Evolutionary conservation across 352 stramenopile species (phyloP).

Genomic region (Phytophthora sp.): DNA sequence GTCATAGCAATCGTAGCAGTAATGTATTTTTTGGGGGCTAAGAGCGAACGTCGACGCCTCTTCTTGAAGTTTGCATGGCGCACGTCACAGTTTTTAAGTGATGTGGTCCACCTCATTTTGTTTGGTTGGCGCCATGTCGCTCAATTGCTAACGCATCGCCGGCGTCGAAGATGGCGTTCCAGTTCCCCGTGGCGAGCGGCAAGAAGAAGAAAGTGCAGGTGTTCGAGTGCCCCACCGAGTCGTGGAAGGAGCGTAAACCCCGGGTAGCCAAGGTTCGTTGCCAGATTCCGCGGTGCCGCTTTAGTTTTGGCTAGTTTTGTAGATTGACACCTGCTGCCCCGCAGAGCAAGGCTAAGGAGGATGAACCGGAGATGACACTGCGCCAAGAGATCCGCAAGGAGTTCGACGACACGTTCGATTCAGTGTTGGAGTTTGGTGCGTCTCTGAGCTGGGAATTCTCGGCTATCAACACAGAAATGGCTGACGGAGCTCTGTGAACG

Average conservation of each 20-base stretch:
- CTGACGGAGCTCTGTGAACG: too few species aligned
- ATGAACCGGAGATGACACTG: conserved; percentile 51
- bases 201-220: conserved; percentile 83
- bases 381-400: conserved; percentile 78
- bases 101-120: conserved; percentile 10
- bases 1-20: conserved; percentile 13
- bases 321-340: conserved; percentile 3
- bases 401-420: conserved; percentile 76
- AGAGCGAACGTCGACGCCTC: not conserved
- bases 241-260: conserved; percentile 66
- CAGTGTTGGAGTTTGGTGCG: conserved; percentile 75
- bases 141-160: not conserved
- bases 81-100: conserved; percentile 32
- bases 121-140: conserved; percentile 23
- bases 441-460: too few species aligned
- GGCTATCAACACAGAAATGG: too few species aligned
- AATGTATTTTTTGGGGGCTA: conserved; percentile 3
- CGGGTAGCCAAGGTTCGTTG: conserved; percentile 33
- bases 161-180: conserved; percentile 45
- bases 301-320: not conserved
- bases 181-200: conserved; percentile 76
- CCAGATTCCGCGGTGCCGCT: not conserved
- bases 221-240: conserved; percentile 75
- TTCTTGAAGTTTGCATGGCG: conserved; percentile 15
- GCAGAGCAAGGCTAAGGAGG: conserved; percentile 28